Evolutionary conservation across 306 rosid species (phyloP), one percentile per base, ranked within the genome.

Genomic region (Vigna trinervia): DNA sequence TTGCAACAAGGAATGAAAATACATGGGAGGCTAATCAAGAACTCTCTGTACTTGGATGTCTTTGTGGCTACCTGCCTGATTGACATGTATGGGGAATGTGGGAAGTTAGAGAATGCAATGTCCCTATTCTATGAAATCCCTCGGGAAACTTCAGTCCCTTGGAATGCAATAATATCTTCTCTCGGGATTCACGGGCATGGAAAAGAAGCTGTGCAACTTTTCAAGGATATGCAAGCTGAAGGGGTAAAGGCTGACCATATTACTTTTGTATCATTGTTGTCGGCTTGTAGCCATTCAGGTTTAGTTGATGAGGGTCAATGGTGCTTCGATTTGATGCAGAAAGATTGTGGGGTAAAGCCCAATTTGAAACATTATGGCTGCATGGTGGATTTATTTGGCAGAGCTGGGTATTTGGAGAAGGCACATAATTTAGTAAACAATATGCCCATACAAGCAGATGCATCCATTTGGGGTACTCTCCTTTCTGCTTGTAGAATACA

Each of bases 391-490:
- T 82, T 82, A 65, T 83, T 82, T 38, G 88, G 88, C 39, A 75
- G 88, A 74, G 82, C 88, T 70, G 88, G 86, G 32, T 17, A 56
- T 78, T 59, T 85, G 79, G 82, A 85, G 19, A 85, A 78, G 69
- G 88, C 88, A 41, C 78, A 75, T 74, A 47, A 71, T 58, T 85
- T 85, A 65, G 76, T 82, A 28, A 78, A 65, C 69, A 85, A 34
- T 79, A 85, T 85, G 88, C 86, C 88, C 71, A 17, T 85, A 36
- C 34, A 70, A 22, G 82, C 88, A 28, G 88, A 85, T 78, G 81
- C 86, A 64, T 82, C 88, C 52, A 78, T 82, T 32, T 85, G 88
- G 88, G 88, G 88, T 50, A 81, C 88, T 57, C 88, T 85, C 66
- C 88, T 85, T 66, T 69, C 82, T 75, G 86, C 88, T 70, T 85